A percentile compares a stretch with the other conserved stretches of the same genome.
Conservation (phyloP, 2,329 filamentous ascomycete species). For the Verticillium albo-atrum region DNA sequence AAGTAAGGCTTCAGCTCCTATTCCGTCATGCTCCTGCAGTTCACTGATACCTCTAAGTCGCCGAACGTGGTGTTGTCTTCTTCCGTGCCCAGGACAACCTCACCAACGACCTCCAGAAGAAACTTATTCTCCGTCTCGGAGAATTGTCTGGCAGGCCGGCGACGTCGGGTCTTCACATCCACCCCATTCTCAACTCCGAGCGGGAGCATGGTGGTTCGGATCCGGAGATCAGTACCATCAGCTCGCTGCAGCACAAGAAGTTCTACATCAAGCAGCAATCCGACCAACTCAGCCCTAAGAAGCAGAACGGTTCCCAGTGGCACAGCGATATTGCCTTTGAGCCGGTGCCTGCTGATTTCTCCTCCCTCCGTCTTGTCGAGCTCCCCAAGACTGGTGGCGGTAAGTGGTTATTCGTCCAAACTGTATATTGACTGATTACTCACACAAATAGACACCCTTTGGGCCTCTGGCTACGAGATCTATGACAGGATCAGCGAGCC, state of each 20-base stretch:
- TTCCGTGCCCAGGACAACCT: conserved; percentile 56
- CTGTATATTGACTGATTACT: background rate
- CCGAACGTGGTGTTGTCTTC: conserved; percentile 60
- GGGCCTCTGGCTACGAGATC: conserved; percentile 59
- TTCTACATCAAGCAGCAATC: conserved; percentile 20
- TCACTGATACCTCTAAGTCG: conserved; percentile 35
- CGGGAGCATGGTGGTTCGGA: conserved; percentile 47
- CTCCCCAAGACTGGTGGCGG: conserved; percentile 50
- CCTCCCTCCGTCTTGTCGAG: conserved; percentile 50
- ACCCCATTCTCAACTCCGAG: conserved; percentile 52
- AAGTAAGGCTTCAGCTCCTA: conserved; percentile 29
- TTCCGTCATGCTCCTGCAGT: background rate
- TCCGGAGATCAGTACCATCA: conserved; percentile 56
- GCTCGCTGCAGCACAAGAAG: conserved; percentile 41
- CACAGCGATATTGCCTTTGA: conserved; percentile 58
- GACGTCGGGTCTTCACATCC: conserved; percentile 55
- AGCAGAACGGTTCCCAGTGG: conserved; percentile 26
- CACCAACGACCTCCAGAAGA: conserved; percentile 55
- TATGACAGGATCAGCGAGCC: conserved; percentile 50
- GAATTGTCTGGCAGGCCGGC: conserved; percentile 54
- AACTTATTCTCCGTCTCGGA: conserved; percentile 54
- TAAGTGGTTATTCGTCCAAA: background rate
- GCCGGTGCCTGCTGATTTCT: conserved; percentile 54
- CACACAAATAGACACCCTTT: conserved; percentile 45
- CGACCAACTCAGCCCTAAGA: conserved; percentile 24